These are phyloP conservation scores for Madurella mycetomatis DNA, from an alignment of 2,329 filamentous ascomycete genomes.

Conservation along the genomic window DNA sequence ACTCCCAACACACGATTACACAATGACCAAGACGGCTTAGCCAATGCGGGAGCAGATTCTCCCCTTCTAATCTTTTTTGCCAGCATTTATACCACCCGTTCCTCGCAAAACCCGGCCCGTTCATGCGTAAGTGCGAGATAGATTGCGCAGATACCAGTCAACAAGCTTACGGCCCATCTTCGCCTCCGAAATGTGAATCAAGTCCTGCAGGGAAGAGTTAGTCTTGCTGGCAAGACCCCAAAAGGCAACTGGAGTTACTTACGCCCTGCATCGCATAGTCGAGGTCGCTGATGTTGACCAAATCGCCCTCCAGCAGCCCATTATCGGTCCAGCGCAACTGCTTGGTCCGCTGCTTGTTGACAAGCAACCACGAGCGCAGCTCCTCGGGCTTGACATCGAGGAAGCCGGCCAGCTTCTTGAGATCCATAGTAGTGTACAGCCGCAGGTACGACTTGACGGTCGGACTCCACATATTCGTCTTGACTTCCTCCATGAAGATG, in stretches of 20 bases:
- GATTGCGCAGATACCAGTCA: constrained; percentile 97
- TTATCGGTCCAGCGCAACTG: constrained; percentile 93
- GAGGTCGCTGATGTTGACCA: constrained; percentile 88
- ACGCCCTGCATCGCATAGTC: constrained; percentile 96
- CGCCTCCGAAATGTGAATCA: constrained; percentile 98
- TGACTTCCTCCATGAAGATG: constrained; percentile 99
- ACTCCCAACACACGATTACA: constrained; percentile 18
- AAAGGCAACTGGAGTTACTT: constrained; percentile 41
- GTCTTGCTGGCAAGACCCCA: constrained; percentile 8
- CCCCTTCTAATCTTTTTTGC: background rate
- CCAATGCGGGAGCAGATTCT: constrained; percentile 1
- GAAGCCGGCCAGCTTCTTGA: constrained; percentile 97
- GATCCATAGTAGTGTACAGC: constrained; percentile 98
- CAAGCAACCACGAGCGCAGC: constrained; percentile 85
- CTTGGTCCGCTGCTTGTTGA: constrained; percentile 98
- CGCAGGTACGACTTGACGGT: constrained; percentile 98
- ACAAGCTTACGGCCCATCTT: constrained; percentile 97
- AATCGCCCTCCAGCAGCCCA: constrained; percentile 84
- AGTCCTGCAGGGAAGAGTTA: constrained; percentile 54
- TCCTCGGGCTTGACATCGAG: constrained; percentile 96
- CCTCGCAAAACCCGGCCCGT: background rate
- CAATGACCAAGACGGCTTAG: constrained; percentile 14
- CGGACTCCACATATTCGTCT: constrained; percentile 97
- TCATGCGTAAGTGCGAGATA: constrained; percentile 85
- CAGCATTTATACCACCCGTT: background rate